Evolutionary conservation across 345 rosid species (phyloP), one percentile per base, ranked within the genome.

Genomic region (Corchorus olitorius): DNA sequence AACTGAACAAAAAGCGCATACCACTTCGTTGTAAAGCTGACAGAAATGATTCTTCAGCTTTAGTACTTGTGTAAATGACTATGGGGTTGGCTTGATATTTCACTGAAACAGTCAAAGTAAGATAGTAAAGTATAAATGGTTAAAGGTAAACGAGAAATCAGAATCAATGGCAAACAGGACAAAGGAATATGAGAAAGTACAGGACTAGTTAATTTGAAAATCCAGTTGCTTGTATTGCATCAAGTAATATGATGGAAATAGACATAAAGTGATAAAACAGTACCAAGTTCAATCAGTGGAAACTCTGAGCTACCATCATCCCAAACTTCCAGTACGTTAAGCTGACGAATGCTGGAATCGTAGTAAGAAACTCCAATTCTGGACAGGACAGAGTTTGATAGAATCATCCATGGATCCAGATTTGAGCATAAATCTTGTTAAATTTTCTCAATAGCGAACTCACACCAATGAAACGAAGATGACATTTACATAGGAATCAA

Each of bases 351-450:
- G 79, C 89, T 86, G 73, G 87, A 83, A 84, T 93, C 99, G 54
- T 95, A 95, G 80, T 95, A 95, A 67, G 99, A 81, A 84, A 95
- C 77, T 77, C 99, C 99, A 77, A 93, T 84, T 77, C 99, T 95
- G 86, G 48, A 66, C 45, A 55, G 5, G 8, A 63, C 1, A 49
- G 37, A 75, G 16, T 46, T 46, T 63, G 48, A 35, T 54, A 59
- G 58, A 49, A n/a, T 17, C 77, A 41, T 8, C 34, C 35, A 70
- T 37, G 34, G 16, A 33, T 17, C 13, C 14, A 17, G 50, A 41
- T 39, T 39, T 49, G 27, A 64, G 10, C 27, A 74, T 41, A 41
- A 54, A 72, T 27, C 14, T 33, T 27, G 16, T 54, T 73, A 45
- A 48, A 22, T 49, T 41, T 73, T 54, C 70, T 65, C 46, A 55